Base-by-base conservation (phyloP, 495 filamentous ascomycete genomes). In the Entonaema liquescens region DNA sequence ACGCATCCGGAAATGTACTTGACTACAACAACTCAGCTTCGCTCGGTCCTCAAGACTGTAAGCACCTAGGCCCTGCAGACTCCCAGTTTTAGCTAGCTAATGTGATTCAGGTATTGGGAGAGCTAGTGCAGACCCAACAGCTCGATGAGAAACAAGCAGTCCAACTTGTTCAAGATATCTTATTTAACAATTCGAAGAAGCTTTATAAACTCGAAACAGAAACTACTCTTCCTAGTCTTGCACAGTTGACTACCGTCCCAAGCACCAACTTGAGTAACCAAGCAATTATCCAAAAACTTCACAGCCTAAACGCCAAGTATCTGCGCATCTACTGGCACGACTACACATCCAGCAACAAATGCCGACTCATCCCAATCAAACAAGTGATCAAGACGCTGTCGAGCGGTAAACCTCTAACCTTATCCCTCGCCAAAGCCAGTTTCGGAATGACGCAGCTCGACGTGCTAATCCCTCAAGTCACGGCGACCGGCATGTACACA, bases 1-100 rank as follows among this genome's bases (percentile, higher is more conserved):
- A 91, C 86, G 76, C 93, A 93, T 67, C 91, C 94, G 0, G 94
- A 97, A 77, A 93, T 91, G 1, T 97, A 89, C 75, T 87, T 92
- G 74, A 81, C 95, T 36, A 92, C 93, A 15, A 89, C 91, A 59
- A 83, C 84, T 59, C 93, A 97, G 77, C 89, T 94, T 67, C 87
- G 93, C 23, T 89, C 93, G 61, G 91, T 86, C 8, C 79, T 96
- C 35, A 86, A 91, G 73, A 85, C 81, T 67, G 90, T 93, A 66
- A 65, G 73, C 63, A 2, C 53, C 38, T 15, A 33, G 31, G 31
- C n/a, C n/a, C 8, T 28, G 19, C 31, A 11, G 4, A 42, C 5
- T 21, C 15, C 12, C 17, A 1, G 11, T 33, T 25, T 9, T 11
- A n/a, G 28, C 44, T 73, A 11, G 52, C 29, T 47, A 3, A n/a